These are phyloP conservation scores for Rhynchosporium agropyri DNA, from an alignment of 2,329 filamentous ascomycete species.

Conservation along the genomic window DNA sequence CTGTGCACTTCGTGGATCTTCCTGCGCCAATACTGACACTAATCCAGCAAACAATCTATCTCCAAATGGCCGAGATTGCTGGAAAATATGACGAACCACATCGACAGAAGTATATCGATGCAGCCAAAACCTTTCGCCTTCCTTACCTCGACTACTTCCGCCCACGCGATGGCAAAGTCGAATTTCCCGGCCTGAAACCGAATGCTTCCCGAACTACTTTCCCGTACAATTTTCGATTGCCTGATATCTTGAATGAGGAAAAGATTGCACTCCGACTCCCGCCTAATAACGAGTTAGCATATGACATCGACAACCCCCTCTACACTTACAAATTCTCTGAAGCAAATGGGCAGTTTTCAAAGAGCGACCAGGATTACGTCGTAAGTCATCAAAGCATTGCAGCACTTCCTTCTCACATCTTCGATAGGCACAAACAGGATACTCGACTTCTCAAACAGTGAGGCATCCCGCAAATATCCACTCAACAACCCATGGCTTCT, in stretches of 20 bases:
- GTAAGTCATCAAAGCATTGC: conserved; percentile 10
- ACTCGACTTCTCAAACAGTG: conserved; percentile 13
- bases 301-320: conserved; percentile 12
- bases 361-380: conserved; percentile 8
- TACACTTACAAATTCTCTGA: conserved; percentile 8
- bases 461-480: conserved; percentile 6
- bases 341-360: conserved; percentile 9
- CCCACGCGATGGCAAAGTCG: conserved; percentile 1
- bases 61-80: conserved; percentile 6
- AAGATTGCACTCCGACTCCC: conserved; percentile 10
- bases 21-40: neutral
- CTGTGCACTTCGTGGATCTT: conserved; percentile 3
- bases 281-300: conserved; percentile 5
- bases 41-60: conserved; percentile 4
- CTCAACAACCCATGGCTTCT: conserved; percentile 9
- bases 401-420: conserved; percentile 12
- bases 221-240: conserved; percentile 9
- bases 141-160: conserved; percentile 5
- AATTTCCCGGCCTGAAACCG: conserved; percentile 8
- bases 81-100: neutral
- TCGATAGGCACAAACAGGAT: conserved; percentile 3
- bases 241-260: conserved; percentile 1
- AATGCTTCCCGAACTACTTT: conserved; percentile 7
- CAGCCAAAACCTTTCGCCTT: conserved; percentile 6
- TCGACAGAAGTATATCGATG: conserved; percentile 2